Evolutionary conservation across 108 stramenopile genomes (phyloP).

Genomic region (Mediolabrus comicus): DNA sequence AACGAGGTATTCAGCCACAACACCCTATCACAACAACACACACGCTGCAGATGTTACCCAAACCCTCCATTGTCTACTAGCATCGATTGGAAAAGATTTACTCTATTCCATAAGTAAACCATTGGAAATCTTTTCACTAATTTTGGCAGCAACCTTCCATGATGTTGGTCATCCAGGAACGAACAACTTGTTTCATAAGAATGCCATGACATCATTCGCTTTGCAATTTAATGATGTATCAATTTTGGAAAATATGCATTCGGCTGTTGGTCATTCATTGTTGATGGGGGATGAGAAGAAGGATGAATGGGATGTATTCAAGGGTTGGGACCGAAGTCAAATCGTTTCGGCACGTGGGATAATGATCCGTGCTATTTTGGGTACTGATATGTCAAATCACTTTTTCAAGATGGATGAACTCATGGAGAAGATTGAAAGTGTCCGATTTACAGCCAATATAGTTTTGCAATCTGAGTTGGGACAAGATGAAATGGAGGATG

Average conservation of each 20-base stretch:
- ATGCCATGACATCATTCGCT: slow-evolving; percentile 57
- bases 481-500: neutral
- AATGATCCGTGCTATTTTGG: slow-evolving; percentile 69
- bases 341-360: slow-evolving; percentile 39
- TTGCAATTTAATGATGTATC: slow-evolving; percentile 74
- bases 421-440: neutral
- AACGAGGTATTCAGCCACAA: slow-evolving; percentile 25
- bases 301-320: slow-evolving; percentile 16
- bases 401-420: slow-evolving; percentile 41
- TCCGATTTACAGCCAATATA: slow-evolving; percentile 22
- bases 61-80: slow-evolving; percentile 49
- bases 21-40: slow-evolving; percentile 77
- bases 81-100: slow-evolving; percentile 25
- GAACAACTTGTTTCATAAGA: slow-evolving; percentile 76
- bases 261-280: slow-evolving; percentile 45
- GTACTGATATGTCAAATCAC: slow-evolving; percentile 85
- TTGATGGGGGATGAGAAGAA: slow-evolving; percentile 27
- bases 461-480: slow-evolving; percentile 12
- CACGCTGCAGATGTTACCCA: slow-evolving; percentile 81
- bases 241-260: slow-evolving; percentile 82
- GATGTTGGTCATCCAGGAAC: slow-evolving; percentile 88
- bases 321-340: slow-evolving; percentile 16
- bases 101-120: slow-evolving; percentile 20
- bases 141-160: slow-evolving; percentile 73
- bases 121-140: slow-evolving; percentile 58